These are phyloP conservation scores for Marasmius sp. DNA, from an alignment of 1,284 basidiomycete species.

Conservation along the genomic window DNA sequence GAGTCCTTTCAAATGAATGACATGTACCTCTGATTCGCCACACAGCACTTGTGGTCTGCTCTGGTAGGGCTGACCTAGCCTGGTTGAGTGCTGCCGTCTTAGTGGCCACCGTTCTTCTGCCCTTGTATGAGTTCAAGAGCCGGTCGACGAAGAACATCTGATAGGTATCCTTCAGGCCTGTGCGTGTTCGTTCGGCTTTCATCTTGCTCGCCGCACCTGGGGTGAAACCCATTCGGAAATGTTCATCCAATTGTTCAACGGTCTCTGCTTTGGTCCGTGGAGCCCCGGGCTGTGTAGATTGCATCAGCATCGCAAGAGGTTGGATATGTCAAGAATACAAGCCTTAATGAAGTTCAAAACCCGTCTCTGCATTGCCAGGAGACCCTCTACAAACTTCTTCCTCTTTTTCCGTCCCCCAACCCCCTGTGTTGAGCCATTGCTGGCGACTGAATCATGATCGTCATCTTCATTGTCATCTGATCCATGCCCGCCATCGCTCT, in stretches of 20 bases:
- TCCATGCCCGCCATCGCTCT: slow-evolving; percentile 9
- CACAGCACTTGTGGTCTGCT: slow-evolving; percentile 22
- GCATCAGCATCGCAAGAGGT: no score
- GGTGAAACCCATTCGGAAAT: slow-evolving; percentile 15
- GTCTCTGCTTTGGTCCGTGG: slow-evolving; percentile 14
- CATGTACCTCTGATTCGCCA: slow-evolving; percentile 23
- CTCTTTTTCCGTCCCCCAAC: slow-evolving; percentile 4
- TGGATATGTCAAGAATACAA: no score
- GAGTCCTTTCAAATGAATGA: no score
- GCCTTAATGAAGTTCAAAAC: not conserved
- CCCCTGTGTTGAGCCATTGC: no score
- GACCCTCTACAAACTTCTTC: not conserved
- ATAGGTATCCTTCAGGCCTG: slow-evolving; percentile 30
- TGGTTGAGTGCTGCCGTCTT: slow-evolving; percentile 19
- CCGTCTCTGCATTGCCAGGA: not conserved
- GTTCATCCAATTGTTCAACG: slow-evolving; percentile 12
- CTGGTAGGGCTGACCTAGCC: slow-evolving; percentile 16
- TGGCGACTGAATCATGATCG: slow-evolving; percentile 1
- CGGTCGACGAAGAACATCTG: slow-evolving; percentile 22
- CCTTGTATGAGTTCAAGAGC: slow-evolving; percentile 21
- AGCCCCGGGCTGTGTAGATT: not conserved
- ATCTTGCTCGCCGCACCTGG: slow-evolving; percentile 18
- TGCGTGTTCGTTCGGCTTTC: slow-evolving; percentile 18
- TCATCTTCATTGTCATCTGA: slow-evolving; percentile 6
- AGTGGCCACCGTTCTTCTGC: not conserved